phyloP scores from a whole-genome alignment of 768 basidiomycete species.

The Lactarius evosmus region DNA sequence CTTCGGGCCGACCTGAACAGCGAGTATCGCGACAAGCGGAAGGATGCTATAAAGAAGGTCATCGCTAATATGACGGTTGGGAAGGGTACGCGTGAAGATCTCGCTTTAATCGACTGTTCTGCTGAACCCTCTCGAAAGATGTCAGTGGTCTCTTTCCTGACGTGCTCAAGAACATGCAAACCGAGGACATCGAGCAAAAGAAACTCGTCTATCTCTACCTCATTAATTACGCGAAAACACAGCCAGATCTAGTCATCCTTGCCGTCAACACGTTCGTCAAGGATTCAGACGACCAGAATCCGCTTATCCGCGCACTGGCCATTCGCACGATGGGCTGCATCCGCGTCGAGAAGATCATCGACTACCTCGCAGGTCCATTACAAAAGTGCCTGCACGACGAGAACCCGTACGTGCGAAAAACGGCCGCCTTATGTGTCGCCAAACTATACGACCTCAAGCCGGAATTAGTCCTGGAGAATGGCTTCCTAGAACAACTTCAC shows the following conservation, averaged over 20 bases:
- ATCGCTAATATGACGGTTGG: slow-evolving; percentile 99
- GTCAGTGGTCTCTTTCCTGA: slow-evolving; percentile 95
- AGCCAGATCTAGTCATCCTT: slow-evolving; percentile 97
- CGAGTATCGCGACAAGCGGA: slow-evolving; percentile 90
- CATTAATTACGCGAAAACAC: slow-evolving; percentile 99
- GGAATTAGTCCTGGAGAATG: slow-evolving; percentile 90
- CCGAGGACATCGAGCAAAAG: slow-evolving; percentile 99
- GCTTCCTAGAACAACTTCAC: slow-evolving; percentile 82
- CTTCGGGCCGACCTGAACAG: slow-evolving; percentile 96
- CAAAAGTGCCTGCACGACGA: slow-evolving; percentile 91
- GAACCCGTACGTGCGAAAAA: slow-evolving; percentile 98
- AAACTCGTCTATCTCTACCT: slow-evolving; percentile 99
- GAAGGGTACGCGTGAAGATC: slow-evolving; percentile 62
- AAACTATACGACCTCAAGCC: slow-evolving; percentile 98
- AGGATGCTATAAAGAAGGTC: slow-evolving; percentile 97
- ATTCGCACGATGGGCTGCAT: slow-evolving; percentile 98
- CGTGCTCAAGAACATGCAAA: slow-evolving; percentile 99
- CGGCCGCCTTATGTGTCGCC: slow-evolving; percentile 93
- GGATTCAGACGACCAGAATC: slow-evolving; percentile 95
- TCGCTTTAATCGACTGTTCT: not conserved
- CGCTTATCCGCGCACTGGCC: slow-evolving; percentile 91
- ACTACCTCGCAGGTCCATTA: slow-evolving; percentile 95
- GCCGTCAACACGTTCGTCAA: slow-evolving; percentile 99
- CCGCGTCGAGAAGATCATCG: slow-evolving; percentile 97
- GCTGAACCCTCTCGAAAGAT: slow-evolving; percentile 43